Conservation (phyloP, 176 grass and related monocot genomes). For the Aechmea fasciata region DNA sequence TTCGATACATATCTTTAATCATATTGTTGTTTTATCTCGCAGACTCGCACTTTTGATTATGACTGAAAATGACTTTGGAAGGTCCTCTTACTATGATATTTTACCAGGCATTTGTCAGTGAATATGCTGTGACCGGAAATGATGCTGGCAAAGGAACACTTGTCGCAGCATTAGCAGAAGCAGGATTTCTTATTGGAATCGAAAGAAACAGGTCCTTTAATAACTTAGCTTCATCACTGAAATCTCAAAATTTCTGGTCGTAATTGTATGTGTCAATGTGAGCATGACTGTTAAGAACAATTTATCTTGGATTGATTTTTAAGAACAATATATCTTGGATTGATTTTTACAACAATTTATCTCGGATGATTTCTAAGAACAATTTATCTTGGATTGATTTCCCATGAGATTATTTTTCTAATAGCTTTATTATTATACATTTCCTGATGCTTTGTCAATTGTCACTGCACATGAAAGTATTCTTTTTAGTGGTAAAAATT, state of each 20-base stretch:
- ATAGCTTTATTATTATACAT: no score
- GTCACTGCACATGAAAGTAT: no score
- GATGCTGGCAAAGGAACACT: constrained; percentile 90
- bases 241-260: neutral
- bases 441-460: no score
- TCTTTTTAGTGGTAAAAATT: no score
- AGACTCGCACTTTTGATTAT: neutral
- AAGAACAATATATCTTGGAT: no score
- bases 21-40: neutral
- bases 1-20: neutral
- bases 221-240: neutral
- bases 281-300: no score
- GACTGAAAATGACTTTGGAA: constrained; percentile 12
- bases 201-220: constrained; percentile 69
- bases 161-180: constrained; percentile 80
- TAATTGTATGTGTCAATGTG: neutral
- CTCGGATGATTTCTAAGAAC: no score
- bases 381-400: no score
- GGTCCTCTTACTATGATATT: constrained; percentile 12
- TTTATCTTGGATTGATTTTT: no score
- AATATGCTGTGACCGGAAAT: constrained; percentile 95
- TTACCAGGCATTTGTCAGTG: constrained; percentile 80
- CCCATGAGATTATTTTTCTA: no score
- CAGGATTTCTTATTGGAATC: constrained; percentile 86
- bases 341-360: no score